Conservation (phyloP, 371 early-diverging fungal genomes). For the Blakeslea trispora region DNA sequence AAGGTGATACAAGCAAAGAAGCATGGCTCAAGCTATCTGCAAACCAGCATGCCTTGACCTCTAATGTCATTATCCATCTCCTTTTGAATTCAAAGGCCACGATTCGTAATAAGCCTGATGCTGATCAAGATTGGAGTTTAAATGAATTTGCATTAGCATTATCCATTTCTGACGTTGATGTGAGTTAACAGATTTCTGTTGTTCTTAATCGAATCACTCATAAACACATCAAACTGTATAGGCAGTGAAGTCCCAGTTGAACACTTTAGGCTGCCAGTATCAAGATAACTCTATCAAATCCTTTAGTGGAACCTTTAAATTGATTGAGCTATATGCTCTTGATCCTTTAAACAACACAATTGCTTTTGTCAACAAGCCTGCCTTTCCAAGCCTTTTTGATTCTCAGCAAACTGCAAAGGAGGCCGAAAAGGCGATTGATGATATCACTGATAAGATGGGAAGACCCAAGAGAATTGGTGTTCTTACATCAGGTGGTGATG, state of each 20-base stretch:
- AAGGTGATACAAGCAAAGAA: slow-evolving; percentile 11
- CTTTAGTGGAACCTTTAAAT: slow-evolving; percentile 27
- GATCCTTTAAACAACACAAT: slow-evolving; percentile 78
- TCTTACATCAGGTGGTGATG: slow-evolving; percentile 98
- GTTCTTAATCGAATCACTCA: not conserved
- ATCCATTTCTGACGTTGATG: slow-evolving; percentile 22
- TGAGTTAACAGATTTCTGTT: slow-evolving; percentile 11
- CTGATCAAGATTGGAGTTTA: slow-evolving; percentile 22
- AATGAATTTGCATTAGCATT: slow-evolving; percentile 22
- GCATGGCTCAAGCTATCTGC: slow-evolving; percentile 26
- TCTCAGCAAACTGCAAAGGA: slow-evolving; percentile 20
- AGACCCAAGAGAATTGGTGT: slow-evolving; percentile 75
- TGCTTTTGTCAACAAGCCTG: slow-evolving; percentile 59
- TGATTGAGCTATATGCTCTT: slow-evolving; percentile 27
- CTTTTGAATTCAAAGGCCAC: slow-evolving; percentile 7
- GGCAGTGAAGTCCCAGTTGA: slow-evolving; percentile 20
- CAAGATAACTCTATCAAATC: slow-evolving; percentile 34
- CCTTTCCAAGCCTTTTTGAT: slow-evolving; percentile 27
- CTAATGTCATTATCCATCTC: slow-evolving; percentile 25
- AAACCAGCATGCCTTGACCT: slow-evolving; percentile 23
- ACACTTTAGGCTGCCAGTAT: slow-evolving; percentile 17
- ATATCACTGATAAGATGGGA: slow-evolving; percentile 9
- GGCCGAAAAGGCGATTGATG: not conserved
- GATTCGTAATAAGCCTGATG: slow-evolving; percentile 4
- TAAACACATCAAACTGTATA: not conserved